Evolutionary conservation across 2,329 filamentous ascomycete species (phyloP).

Genomic region (Xylariales sp.): DNA sequence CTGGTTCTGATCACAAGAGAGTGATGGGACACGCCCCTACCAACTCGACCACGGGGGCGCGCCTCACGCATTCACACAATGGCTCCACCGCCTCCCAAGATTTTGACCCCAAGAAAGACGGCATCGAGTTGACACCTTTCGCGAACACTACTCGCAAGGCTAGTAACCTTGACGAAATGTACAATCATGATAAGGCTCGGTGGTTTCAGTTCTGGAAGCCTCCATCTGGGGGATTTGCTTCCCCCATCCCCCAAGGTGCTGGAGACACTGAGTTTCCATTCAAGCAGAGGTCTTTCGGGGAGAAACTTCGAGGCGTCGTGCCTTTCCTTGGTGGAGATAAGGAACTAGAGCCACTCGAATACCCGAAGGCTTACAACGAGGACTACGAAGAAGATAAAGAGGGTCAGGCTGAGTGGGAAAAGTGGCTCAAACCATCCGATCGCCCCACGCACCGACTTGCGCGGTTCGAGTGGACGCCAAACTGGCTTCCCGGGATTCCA

Average conservation of each 20-base stretch:
- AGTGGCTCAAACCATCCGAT: slow-evolving; percentile 75
- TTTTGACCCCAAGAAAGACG: slow-evolving; percentile 30
- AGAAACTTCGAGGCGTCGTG: slow-evolving; percentile 44
- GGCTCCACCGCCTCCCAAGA: slow-evolving; percentile 34
- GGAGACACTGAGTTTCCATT: slow-evolving; percentile 40
- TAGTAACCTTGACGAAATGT: slow-evolving; percentile 45
- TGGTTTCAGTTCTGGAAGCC: slow-evolving; percentile 66
- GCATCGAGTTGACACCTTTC: slow-evolving; percentile 25
- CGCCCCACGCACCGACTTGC: slow-evolving; percentile 81
- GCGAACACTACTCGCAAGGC: slow-evolving; percentile 51
- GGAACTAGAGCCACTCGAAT: slow-evolving; percentile 42
- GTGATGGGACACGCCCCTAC: slow-evolving; percentile 20
- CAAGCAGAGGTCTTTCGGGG: slow-evolving; percentile 44
- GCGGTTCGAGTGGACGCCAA: slow-evolving; percentile 45
- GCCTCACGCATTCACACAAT: slow-evolving; percentile 29
- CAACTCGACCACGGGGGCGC: slow-evolving; percentile 13
- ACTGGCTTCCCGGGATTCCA: slow-evolving; percentile 75
- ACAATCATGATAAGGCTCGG: slow-evolving; percentile 36
- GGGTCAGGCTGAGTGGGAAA: slow-evolving; percentile 70
- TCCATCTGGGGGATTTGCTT: slow-evolving; percentile 55
- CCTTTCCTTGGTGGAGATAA: slow-evolving; percentile 44
- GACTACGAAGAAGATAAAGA: slow-evolving; percentile 51
- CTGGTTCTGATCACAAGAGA: slow-evolving; percentile 15
- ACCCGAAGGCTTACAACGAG: slow-evolving; percentile 59
- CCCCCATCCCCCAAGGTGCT: slow-evolving; percentile 55